These are phyloP conservation scores for Nemania bipapillata DNA, from an alignment of 2,329 filamentous ascomycete species.

Conservation along the genomic window DNA sequence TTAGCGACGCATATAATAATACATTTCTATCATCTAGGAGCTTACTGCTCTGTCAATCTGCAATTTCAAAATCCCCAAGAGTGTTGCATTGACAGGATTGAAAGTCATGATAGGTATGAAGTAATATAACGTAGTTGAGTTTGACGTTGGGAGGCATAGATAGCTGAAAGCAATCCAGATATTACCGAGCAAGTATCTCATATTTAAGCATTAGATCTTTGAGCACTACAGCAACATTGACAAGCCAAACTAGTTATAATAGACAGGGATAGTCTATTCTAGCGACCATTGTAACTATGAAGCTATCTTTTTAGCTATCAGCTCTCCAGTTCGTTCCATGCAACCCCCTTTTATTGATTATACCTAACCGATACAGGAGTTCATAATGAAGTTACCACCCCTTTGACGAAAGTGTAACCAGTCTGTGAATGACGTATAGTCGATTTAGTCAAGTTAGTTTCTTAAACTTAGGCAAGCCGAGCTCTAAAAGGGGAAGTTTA, in stretches of 20 bases:
- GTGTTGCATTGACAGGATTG: too few relatives aligned
- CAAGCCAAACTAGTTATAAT: neutral
- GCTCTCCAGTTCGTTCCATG: neutral
- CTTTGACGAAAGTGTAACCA: too few relatives aligned
- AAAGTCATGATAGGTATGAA: neutral
- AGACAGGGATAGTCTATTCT: neutral
- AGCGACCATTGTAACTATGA: neutral
- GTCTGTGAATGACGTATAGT: too few relatives aligned
- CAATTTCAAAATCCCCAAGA: too few relatives aligned
- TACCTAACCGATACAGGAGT: neutral
- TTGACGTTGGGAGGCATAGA: neutral
- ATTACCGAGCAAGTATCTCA: neutral
- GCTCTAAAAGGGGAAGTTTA: neutral
- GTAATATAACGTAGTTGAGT: neutral
- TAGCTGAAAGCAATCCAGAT: neutral
- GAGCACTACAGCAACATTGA: neutral
- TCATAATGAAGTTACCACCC: neutral
- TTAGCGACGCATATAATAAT: too few relatives aligned
- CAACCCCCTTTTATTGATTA: neutral
- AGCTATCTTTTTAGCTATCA: neutral
- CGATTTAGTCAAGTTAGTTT: neutral
- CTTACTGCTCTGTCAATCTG: too few relatives aligned
- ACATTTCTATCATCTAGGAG: too few relatives aligned
- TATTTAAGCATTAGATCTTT: neutral
- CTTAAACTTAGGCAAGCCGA: neutral